phyloP scores from a whole-genome alignment of 495 filamentous ascomycete genomes.

The Lentithecium fluviatile region DNA sequence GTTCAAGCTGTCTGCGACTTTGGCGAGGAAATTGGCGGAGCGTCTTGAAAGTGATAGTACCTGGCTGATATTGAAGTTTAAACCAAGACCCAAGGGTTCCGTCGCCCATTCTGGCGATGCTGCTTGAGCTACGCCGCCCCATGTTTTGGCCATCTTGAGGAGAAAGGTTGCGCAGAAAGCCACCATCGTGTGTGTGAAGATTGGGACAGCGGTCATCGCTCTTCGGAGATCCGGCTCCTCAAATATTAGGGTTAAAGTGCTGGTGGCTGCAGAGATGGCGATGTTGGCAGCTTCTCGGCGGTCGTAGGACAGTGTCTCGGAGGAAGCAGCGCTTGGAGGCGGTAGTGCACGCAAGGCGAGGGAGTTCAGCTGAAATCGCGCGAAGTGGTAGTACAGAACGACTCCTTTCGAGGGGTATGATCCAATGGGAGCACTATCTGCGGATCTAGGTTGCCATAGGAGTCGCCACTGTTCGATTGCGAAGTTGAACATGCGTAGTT shows the following conservation, averaged over 20 bases:
- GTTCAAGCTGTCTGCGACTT: constrained; percentile 11
- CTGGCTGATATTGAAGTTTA: constrained; percentile 13
- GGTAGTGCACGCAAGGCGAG: constrained; percentile 54
- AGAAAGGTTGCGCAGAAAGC: constrained; percentile 59
- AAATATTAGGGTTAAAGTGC: constrained; percentile 56
- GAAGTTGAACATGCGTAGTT: constrained; percentile 54
- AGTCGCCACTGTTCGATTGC: constrained; percentile 58
- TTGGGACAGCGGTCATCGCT: constrained; percentile 45
- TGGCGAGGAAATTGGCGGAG: constrained; percentile 4
- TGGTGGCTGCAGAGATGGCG: constrained; percentile 57
- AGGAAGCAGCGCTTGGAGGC: constrained; percentile 50
- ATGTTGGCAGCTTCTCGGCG: constrained; percentile 57
- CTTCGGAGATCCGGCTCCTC: constrained; percentile 57
- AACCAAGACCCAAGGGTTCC: constrained; percentile 5
- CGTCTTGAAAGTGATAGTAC: constrained; percentile 5
- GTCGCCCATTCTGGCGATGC: constrained; percentile 11
- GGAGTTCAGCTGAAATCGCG: constrained; percentile 60
- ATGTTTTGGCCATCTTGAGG: constrained; percentile 48
- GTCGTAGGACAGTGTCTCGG: constrained; percentile 50
- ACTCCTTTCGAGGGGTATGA: constrained; percentile 61
- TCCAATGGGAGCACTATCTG: constrained; percentile 43
- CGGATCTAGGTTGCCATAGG: constrained; percentile 55
- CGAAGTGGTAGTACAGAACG: constrained; percentile 61
- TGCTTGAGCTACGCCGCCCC: constrained; percentile 11
- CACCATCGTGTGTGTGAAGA: constrained; percentile 59